Evolutionary conservation across 495 filamentous ascomycete genomes (phyloP).

Genomic region (Penicillium atrosanguineum): DNA sequence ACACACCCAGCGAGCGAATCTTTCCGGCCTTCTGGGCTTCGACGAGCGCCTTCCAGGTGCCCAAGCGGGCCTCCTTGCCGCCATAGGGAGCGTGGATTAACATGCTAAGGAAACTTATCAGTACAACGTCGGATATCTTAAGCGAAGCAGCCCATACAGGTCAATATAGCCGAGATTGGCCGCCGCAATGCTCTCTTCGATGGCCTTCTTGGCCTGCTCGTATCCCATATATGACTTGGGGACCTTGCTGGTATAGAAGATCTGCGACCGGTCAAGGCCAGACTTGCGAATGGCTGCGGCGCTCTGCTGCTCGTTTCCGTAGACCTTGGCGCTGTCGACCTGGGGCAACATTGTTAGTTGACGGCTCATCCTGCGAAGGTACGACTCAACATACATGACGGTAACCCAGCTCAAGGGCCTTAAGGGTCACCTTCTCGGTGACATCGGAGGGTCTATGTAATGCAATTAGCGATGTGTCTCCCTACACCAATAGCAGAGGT

Average conservation of each 20-base stretch:
- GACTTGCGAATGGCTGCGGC: constrained; percentile 45
- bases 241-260: constrained; percentile 60
- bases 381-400: constrained; percentile 53
- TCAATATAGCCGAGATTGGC: constrained; percentile 55
- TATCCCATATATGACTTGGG: constrained; percentile 45
- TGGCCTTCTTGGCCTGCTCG: constrained; percentile 48
- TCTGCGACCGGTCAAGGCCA: constrained; percentile 42
- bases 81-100: constrained; percentile 58
- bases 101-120: constrained; percentile 30
- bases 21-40: constrained; percentile 54
- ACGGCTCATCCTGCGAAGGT: not conserved
- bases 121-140: not conserved
- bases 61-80: constrained; percentile 46
- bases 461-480: constrained; percentile 9
- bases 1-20: constrained; percentile 54
- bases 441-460: constrained; percentile 47
- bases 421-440: constrained; percentile 54
- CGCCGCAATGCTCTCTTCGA: constrained; percentile 45
- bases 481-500: not conserved
- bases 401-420: constrained; percentile 69
- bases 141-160: constrained; percentile 30
- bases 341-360: constrained; percentile 16
- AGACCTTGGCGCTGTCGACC: constrained; percentile 55
- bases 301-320: constrained; percentile 54
- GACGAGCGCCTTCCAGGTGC: constrained; percentile 53